Evolutionary conservation across 192 early-diverging fungal species (phyloP), one percentile per base, ranked within the genome.

Genomic region (Lunasporangiospora selenospora): DNA sequence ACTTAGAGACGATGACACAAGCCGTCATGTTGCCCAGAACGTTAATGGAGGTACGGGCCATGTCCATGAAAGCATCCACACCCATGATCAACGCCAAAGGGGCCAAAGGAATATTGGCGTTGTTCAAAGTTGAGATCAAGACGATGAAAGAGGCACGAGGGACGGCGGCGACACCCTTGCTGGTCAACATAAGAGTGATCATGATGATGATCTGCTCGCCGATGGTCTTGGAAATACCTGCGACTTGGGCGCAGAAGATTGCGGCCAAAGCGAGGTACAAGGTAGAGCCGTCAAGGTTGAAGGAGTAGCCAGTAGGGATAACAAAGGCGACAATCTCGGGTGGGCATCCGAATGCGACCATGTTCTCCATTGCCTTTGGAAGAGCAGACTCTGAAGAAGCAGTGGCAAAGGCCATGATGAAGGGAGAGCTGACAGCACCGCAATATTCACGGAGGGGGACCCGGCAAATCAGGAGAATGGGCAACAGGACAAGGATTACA

Each of bases 41-140:
- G 55, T 92, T 92, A 58, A 89, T 71, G 13, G 82, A 79, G 1
- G 89, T 91, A 16, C 90, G 67, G 47, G 77, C 83, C 89, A 92
- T 91, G 61, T 91, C 89, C 86, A 88, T 87, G 58, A 92, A 83
- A 42, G 88, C 87, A 66, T 92, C 90, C 1, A 91, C 87, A 41
- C 84, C 89, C 43, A 91, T 51, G 67, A 92, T 90, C 53, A 89
- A 62, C 3, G 79, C 30, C 42, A 92, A 60, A 1, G 86, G 81
- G 30, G 85, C 77, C 32, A 54, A 32, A 9, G 88, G 89, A 27
- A 92, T 77, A 53, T 80, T 75, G 44, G 82, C 90, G 27, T 75
- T 75, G 1, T 48, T 36, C 23, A 89, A 47, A 0, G 87, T 84
- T 15, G 80, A 78, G 18, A 77, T 58, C 23, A 92, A 75, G 11